phyloP scores from a whole-genome alignment of 2,329 filamentous ascomycete species.

The Allantophomopsis cytisporea region DNA sequence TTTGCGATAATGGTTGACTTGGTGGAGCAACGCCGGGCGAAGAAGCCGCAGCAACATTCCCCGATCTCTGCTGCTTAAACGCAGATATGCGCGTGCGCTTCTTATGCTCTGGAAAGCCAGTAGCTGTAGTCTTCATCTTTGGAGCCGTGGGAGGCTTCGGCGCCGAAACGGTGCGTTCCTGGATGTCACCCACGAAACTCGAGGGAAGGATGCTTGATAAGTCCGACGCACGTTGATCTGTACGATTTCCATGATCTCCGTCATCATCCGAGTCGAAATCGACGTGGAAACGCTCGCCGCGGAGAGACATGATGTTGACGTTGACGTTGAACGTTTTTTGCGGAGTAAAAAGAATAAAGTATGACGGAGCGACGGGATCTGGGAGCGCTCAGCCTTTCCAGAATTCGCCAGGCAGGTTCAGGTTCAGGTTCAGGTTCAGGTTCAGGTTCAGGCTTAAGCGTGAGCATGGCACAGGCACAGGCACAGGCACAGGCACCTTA shows the following conservation, averaged over 20 bases:
- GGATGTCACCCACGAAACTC: constrained; percentile 55
- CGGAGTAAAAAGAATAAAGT: neutral
- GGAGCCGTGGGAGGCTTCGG: constrained; percentile 52
- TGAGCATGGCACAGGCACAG: too few species aligned
- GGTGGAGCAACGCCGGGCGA: constrained; percentile 4
- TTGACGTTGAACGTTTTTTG: neutral
- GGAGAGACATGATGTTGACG: constrained; percentile 17
- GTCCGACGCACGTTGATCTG: constrained; percentile 4
- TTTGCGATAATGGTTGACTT: constrained; percentile 9
- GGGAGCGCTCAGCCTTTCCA: too few species aligned
- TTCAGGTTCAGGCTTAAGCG: too few species aligned
- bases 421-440: too few species aligned
- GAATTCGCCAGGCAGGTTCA: too few species aligned
- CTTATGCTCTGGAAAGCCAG: constrained; percentile 83
- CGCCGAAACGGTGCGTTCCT: constrained; percentile 53
- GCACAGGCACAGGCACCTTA: too few species aligned
- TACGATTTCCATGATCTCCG: constrained; percentile 17
- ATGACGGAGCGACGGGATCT: too few species aligned
- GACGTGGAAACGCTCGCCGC: constrained; percentile 46
- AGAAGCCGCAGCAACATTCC: constrained; percentile 4
- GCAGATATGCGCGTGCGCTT: constrained; percentile 60
- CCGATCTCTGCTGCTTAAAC: constrained; percentile 57
- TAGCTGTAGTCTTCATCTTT: constrained; percentile 37
- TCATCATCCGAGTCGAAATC: constrained; percentile 41
- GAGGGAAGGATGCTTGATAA: constrained; percentile 11